Base-by-base conservation (phyloP, 768 basidiomycete genomes). In the Obba rivulosa region DNA sequence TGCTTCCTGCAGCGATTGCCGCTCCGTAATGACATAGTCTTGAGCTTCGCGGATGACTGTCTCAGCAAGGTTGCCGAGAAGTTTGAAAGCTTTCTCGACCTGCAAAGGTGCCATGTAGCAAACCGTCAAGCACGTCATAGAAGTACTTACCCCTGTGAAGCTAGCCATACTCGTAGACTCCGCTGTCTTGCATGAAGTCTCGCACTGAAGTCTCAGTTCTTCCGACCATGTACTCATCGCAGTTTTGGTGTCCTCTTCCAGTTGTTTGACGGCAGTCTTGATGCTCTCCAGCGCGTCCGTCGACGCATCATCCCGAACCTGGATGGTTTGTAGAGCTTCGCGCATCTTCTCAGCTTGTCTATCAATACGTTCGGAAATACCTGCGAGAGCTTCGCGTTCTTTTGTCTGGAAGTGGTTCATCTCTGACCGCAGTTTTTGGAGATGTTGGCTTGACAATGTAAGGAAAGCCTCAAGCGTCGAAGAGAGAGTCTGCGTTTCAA, bases 381-480 rank as follows among this genome's bases (percentile, higher is more conserved):
- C 62, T 0, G 74, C 59, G 18, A 84, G 62, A 5, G 75, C 70
- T 51, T 81, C 74, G 18, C 80, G 68, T 59, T 88, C 80, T 43
- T 75, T 76, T 3, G 67, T 58, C 21, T 80, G 73, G 57, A 83
- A 79, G 28, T 74, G 64, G 43, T 81, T 75, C 2, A 80, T 71
- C 54, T 86, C 81, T 1, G 66, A 55, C 20, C 74, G 75, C 40
- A 93, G 69, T 50, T 68, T 78, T 39, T 65, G 58, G 3, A 78
- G 68, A n/a, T 72, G 75, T 50, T 81, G 75, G 2, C 71, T 69
- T 7, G 83, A 76, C 1, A 73, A 68, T 53, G 77, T 76, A 50
- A 79, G 66, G 56, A 92, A 83, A 38, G 77, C 77, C 10, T 79
- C 74, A 14, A 94, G 70, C 50, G 77, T 79, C 7, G 71, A 66